phyloP scores from a whole-genome alignment of 345 rosid species.

The Balakata baccata region DNA sequence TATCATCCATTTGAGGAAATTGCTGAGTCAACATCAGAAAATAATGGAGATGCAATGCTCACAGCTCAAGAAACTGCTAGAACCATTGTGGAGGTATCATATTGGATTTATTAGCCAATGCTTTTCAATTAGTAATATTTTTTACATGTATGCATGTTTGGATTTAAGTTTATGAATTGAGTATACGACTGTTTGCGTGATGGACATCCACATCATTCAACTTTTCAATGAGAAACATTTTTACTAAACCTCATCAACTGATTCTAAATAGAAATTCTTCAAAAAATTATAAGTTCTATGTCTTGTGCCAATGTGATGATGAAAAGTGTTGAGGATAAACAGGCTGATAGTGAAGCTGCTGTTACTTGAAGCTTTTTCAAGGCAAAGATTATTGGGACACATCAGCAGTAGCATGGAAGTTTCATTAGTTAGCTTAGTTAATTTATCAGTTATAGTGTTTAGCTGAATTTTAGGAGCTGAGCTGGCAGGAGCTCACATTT shows the following conservation, averaged over 20 bases:
- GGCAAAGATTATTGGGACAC: no score
- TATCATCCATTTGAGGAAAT: conserved; percentile 92
- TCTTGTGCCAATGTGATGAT: background rate
- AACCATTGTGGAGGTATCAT: conserved; percentile 85
- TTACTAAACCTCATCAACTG: background rate
- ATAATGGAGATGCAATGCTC: conserved; percentile 47
- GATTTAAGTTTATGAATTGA: background rate
- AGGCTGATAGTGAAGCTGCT: no score
- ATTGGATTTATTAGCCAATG: conserved; percentile 18
- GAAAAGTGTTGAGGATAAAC: background rate
- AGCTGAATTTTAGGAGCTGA: no score
- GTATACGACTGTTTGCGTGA: background rate
- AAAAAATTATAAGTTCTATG: background rate
- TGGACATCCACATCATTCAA: background rate
- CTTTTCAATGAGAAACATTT: background rate
- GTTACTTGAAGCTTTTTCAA: no score
- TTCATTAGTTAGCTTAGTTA: no score
- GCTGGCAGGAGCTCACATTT: no score
- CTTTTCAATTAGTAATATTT: conserved; percentile 4
- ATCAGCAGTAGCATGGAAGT: no score
- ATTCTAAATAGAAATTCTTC: background rate
- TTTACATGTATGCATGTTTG: background rate
- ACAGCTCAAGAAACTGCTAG: conserved; percentile 71
- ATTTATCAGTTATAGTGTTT: no score
- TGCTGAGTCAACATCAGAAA: conserved; percentile 41